Conservation (phyloP, 2,329 filamentous ascomycete genomes). For the Colletotrichum limetticola region DNA sequence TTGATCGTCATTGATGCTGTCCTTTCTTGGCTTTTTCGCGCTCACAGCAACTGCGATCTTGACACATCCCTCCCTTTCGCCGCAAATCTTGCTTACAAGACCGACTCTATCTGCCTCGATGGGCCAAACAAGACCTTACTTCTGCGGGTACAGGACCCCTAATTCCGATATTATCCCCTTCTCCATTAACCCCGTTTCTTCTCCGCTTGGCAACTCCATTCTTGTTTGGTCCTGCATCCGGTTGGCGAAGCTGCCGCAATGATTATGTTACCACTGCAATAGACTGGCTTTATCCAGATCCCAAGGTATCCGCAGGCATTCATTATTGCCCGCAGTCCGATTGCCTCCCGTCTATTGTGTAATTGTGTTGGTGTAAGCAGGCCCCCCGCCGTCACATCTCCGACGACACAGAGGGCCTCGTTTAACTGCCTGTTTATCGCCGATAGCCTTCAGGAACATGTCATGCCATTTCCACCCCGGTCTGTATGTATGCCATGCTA, state of each 20-base stretch:
- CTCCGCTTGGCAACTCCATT: slow-evolving; percentile 7
- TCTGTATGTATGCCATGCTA: slow-evolving; percentile 1
- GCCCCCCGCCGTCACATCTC: not conserved
- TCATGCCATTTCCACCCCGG: not conserved
- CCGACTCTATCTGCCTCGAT: slow-evolving; percentile 9
- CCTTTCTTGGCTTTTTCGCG: slow-evolving; percentile 1
- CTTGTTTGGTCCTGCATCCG: slow-evolving; percentile 2
- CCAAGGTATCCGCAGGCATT: not conserved
- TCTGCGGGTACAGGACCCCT: slow-evolving; percentile 10
- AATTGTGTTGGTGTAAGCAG: not conserved
- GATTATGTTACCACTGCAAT: not conserved
- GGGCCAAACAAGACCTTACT: not conserved
- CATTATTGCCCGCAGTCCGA: not conserved
- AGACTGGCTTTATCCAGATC: not conserved
- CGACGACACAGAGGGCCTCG: slow-evolving; percentile 2
- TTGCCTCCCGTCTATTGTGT: not conserved
- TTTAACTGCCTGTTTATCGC: slow-evolving; percentile 3
- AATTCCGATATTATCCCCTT: slow-evolving; percentile 3
- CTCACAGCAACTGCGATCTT: not conserved
- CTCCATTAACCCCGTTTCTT: slow-evolving; percentile 15
- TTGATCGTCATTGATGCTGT: not conserved
- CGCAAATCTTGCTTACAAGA: slow-evolving; percentile 11
- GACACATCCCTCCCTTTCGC: slow-evolving; percentile 3
- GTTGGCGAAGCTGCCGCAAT: slow-evolving; percentile 4
- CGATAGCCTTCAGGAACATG: slow-evolving; percentile 1